Evolutionary conservation across 352 stramenopile species (phyloP).

Genomic region (Pythium phragmitis): DNA sequence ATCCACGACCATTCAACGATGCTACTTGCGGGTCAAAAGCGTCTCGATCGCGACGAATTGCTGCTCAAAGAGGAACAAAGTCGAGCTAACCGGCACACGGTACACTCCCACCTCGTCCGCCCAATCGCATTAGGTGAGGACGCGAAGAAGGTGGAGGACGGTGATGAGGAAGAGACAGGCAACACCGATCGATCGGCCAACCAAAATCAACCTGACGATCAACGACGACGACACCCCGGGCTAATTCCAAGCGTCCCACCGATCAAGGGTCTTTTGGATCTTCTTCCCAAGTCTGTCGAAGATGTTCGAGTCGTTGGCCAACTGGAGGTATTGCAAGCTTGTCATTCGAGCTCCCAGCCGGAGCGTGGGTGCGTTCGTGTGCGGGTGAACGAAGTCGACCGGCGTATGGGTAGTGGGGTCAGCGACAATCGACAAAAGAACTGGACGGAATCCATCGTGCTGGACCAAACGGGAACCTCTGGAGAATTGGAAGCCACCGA

Average conservation of each 20-base stretch:
- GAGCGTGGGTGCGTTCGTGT: constrained; percentile 72
- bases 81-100: constrained; percentile 32
- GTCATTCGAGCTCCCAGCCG: constrained; percentile 66
- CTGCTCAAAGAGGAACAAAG: constrained; percentile 68
- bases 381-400: constrained; percentile 61
- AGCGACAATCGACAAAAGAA: constrained; percentile 59
- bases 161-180: background rate
- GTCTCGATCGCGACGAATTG: constrained; percentile 73
- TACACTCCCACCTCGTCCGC: constrained; percentile 65
- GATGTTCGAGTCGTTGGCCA: constrained; percentile 57
- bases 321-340: constrained; percentile 79
- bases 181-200: background rate
- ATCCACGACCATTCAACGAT: constrained; percentile 63
- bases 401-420: constrained; percentile 25
- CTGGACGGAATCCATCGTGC: constrained; percentile 68
- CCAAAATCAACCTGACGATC: constrained; percentile 29
- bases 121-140: background rate
- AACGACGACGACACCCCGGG: constrained; percentile 58
- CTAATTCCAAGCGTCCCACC: constrained; percentile 78
- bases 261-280: constrained; percentile 78
- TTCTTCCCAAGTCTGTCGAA: constrained; percentile 75
- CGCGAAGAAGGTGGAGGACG: background rate
- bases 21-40: constrained; percentile 76
- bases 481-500: constrained; percentile 75
- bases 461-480: constrained; percentile 76